These are phyloP conservation scores for Dioszegia hungarica DNA, from an alignment of 768 basidiomycete species.

Conservation along the genomic window DNA sequence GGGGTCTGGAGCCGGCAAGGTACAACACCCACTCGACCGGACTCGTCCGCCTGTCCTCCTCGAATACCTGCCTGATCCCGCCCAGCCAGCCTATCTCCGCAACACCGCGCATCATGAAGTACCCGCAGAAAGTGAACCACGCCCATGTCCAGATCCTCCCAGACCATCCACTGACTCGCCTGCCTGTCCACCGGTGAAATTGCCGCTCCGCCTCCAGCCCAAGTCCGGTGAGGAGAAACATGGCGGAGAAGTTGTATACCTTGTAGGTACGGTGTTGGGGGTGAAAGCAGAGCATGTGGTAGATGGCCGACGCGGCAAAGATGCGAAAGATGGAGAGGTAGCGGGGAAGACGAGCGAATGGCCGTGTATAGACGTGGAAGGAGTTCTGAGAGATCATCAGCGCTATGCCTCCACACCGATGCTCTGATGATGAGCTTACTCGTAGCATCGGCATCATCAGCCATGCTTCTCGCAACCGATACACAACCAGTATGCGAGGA, in stretches of 20 bases:
- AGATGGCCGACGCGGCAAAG: conserved; percentile 7
- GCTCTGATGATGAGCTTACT: background rate
- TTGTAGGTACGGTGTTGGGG: background rate
- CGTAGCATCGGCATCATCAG: background rate
- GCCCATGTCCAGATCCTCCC: conserved; percentile 6
- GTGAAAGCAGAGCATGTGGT: conserved; percentile 10
- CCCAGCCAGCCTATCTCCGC: conserved; percentile 1
- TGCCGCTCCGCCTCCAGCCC: background rate
- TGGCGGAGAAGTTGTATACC: background rate
- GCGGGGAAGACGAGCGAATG: background rate
- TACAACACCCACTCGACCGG: conserved; percentile 2
- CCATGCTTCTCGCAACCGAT: no score
- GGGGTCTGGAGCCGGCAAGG: background rate
- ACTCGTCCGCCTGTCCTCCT: background rate
- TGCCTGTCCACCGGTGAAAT: background rate
- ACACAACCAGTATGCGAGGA: no score
- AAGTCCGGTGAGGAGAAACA: background rate
- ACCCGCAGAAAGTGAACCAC: background rate
- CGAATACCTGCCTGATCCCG: background rate
- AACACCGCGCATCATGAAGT: background rate
- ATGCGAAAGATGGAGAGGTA: background rate
- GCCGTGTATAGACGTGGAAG: background rate
- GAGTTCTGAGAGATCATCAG: conserved; percentile 4
- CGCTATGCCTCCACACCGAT: background rate
- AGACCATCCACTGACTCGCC: background rate